Conservation (phyloP, 768 basidiomycete species). For the Sporobolomyces pararoseus region DNA sequence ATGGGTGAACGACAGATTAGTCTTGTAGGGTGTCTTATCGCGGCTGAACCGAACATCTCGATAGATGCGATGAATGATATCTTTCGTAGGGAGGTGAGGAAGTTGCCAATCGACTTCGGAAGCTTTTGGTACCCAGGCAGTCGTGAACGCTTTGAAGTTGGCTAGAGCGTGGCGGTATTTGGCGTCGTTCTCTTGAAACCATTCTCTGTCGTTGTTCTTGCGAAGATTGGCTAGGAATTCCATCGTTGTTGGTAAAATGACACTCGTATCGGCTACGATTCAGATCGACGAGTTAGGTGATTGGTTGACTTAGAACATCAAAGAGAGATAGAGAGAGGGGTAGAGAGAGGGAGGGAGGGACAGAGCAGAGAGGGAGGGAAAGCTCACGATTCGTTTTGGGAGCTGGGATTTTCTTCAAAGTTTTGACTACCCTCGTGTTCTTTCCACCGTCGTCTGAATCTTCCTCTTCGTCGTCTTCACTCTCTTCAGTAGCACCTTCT, state of each 20-base stretch:
- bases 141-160: slow-evolving; percentile 83
- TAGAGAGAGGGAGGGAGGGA: too few species aligned
- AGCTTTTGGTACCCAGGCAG: slow-evolving; percentile 64
- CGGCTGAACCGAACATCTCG: slow-evolving; percentile 68
- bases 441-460: slow-evolving; percentile 44
- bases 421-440: slow-evolving; percentile 77
- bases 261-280: slow-evolving; percentile 20
- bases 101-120: slow-evolving; percentile 74
- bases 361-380: too few species aligned
- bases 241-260: slow-evolving; percentile 33
- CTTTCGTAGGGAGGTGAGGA: slow-evolving; percentile 82
- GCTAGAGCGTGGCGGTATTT: slow-evolving; percentile 58
- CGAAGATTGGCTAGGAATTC: slow-evolving; percentile 23
- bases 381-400: slow-evolving; percentile 73
- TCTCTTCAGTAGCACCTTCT: neutral
- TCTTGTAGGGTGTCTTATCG: slow-evolving; percentile 80
- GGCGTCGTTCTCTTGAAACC: slow-evolving; percentile 81
- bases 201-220: slow-evolving; percentile 49
- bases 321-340: too few species aligned
- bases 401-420: slow-evolving; percentile 69
- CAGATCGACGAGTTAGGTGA: too few species aligned
- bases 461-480: slow-evolving; percentile 14
- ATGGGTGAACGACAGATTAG: slow-evolving; percentile 71
- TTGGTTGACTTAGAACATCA: too few species aligned
- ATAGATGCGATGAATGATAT: slow-evolving; percentile 87